Evolutionary conservation across 2,329 filamentous ascomycete species (phyloP).

Genomic region (Talaromyces amestolkiae): DNA sequence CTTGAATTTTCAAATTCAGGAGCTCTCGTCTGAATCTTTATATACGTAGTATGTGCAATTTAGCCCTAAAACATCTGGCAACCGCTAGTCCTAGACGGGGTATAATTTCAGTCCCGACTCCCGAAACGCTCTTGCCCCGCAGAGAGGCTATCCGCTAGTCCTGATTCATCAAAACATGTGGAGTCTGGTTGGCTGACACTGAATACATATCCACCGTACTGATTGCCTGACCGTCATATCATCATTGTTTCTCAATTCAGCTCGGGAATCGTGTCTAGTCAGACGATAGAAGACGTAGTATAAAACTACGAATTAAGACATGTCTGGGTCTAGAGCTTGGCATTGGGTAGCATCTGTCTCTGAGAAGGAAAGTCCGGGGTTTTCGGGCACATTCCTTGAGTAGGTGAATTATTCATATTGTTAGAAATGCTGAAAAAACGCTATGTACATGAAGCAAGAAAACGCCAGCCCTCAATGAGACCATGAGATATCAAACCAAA

Average conservation of each 20-base stretch:
- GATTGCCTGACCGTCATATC: background rate
- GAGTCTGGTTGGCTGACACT: too few relatives aligned
- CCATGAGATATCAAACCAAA: constrained; percentile 4
- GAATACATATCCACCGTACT: too few relatives aligned
- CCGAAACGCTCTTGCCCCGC: too few relatives aligned
- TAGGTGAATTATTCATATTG: background rate
- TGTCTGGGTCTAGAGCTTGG: background rate
- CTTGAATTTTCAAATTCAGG: background rate
- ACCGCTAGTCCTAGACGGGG: background rate
- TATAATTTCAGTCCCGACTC: background rate
- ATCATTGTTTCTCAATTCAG: background rate
- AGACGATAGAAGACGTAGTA: background rate
- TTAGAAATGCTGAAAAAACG: background rate
- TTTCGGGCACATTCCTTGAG: background rate
- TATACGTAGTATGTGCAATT: background rate
- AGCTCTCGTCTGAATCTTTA: background rate
- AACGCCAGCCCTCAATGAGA: background rate
- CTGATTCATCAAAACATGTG: too few relatives aligned
- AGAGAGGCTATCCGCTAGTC: too few relatives aligned
- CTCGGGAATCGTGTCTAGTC: background rate
- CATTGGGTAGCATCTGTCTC: background rate
- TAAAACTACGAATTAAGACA: background rate
- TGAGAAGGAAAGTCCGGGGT: background rate
- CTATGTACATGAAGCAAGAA: constrained; percentile 11
- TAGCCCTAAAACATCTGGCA: background rate